Conservation (phyloP, 2,329 filamentous ascomycete species). For the Pyrenophora tritici-repentis region DNA sequence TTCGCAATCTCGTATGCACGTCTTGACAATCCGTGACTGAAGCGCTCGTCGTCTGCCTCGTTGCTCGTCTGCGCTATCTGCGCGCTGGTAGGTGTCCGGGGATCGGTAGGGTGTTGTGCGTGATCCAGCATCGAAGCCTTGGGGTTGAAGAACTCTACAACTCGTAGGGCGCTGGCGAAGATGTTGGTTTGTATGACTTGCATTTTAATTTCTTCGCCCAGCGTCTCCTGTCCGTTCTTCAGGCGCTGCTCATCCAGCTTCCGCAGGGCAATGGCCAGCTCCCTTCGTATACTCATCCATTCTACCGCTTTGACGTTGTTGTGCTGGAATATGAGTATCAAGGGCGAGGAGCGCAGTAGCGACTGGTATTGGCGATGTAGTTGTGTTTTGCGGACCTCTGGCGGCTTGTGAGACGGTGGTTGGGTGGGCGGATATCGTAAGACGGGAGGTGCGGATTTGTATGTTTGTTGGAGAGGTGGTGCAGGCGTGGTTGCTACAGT, state of each 20-base stretch:
- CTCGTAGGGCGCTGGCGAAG: conserved; percentile 79
- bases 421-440: conserved; percentile 67
- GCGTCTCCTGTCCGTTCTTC: conserved; percentile 55
- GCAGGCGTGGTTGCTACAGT: conserved; percentile 59
- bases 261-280: conserved; percentile 64
- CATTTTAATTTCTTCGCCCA: conserved; percentile 70
- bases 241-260: conserved; percentile 73
- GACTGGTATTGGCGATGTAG: conserved; percentile 86
- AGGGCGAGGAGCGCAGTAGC: conserved; percentile 79
- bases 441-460: conserved; percentile 52
- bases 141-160: conserved; percentile 77
- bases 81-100: conserved; percentile 41
- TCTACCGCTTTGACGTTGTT: conserved; percentile 76
- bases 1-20: conserved; percentile 58
- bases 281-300: conserved; percentile 73
- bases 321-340: conserved; percentile 86
- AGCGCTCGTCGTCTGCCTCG: conserved; percentile 55
- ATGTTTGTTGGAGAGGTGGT: conserved; percentile 57
- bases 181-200: conserved; percentile 89
- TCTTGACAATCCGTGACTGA: conserved; percentile 65
- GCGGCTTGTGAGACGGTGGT: conserved; percentile 83
- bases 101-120: conserved; percentile 38
- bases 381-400: conserved; percentile 89
- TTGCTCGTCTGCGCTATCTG: conserved; percentile 38
- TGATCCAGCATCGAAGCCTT: conserved; percentile 24